A percentile compares a stretch with the other conserved stretches of the same genome.
Conservation (phyloP, 148 eudicot genomes). For the Pharnaceum exiguum region DNA sequence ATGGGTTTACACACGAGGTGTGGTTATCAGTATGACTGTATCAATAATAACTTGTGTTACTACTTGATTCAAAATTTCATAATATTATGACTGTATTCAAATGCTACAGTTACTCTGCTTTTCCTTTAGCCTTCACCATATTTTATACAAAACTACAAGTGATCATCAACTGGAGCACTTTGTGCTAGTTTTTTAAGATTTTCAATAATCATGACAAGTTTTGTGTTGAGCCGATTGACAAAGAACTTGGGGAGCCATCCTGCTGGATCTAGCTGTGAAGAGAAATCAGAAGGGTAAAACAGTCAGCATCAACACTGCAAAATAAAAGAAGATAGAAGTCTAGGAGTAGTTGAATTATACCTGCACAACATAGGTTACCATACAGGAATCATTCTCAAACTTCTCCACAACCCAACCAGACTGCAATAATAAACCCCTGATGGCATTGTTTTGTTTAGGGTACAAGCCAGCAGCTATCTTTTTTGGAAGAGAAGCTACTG, state of each 20-base stretch:
- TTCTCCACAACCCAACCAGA: slow-evolving; percentile 98
- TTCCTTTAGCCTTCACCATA: too few relatives aligned
- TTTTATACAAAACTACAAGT: slow-evolving; percentile 14
- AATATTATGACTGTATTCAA: too few relatives aligned
- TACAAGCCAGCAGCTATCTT: slow-evolving; percentile 84
- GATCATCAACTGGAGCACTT: slow-evolving; percentile 23
- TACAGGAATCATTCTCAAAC: slow-evolving; percentile 73
- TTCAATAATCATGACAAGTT: slow-evolving; percentile 82
- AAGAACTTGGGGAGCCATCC: slow-evolving; percentile 96
- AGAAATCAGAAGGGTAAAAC: background rate
- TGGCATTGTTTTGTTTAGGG: slow-evolving; percentile 74
- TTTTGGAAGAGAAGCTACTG: slow-evolving; percentile 91
- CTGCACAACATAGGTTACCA: slow-evolving; percentile 91
- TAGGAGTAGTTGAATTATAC: slow-evolving; percentile 27
- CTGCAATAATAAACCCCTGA: slow-evolving; percentile 69
- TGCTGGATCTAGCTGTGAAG: slow-evolving; percentile 82
- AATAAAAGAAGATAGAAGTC: background rate
- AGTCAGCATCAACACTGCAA: background rate
- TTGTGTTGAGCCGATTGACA: slow-evolving; percentile 84
- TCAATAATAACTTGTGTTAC: too few relatives aligned
- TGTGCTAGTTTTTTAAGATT: slow-evolving; percentile 73
- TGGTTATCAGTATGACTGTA: too few relatives aligned
- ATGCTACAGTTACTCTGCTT: background rate
- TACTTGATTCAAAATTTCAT: slow-evolving; percentile 19
- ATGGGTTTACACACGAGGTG: too few relatives aligned